phyloP scores from a whole-genome alignment of 192 early-diverging fungal species.

The Coemansia sp. region DNA sequence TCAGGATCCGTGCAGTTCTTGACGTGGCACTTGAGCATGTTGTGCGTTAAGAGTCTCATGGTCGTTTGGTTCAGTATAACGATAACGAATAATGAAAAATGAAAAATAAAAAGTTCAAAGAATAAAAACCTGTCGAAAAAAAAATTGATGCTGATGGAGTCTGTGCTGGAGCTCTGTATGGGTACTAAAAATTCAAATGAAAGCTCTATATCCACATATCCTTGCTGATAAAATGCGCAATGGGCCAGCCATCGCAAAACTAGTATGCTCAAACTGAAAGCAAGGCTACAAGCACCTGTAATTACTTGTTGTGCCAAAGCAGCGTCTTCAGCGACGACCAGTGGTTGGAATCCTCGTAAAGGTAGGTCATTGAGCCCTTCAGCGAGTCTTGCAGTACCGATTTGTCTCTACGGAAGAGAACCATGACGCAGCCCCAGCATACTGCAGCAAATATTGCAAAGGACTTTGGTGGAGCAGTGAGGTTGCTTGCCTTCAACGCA shows the following conservation, averaged over 20 bases:
- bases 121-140: background rate
- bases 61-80: background rate
- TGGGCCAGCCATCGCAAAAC: background rate
- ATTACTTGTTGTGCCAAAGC: slow-evolving; percentile 82
- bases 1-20: slow-evolving; percentile 82
- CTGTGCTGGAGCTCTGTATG: background rate
- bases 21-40: slow-evolving; percentile 98
- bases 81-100: slow-evolving; percentile 12
- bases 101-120: background rate
- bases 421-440: slow-evolving; percentile 95
- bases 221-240: background rate
- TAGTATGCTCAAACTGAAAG: background rate
- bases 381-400: slow-evolving; percentile 89
- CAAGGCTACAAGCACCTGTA: background rate
- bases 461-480: slow-evolving; percentile 76
- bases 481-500: slow-evolving; percentile 66
- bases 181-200: background rate
- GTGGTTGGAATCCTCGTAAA: slow-evolving; percentile 86
- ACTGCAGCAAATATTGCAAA: slow-evolving; percentile 93
- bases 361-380: slow-evolving; percentile 91
- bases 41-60: slow-evolving; percentile 96
- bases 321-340: slow-evolving; percentile 75
- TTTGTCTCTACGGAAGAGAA: slow-evolving; percentile 87
- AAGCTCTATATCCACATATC: no score
- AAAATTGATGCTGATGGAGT: background rate